Evolutionary conservation across 73 alveolate species (phyloP).

Genomic region (Blepharisma japonicum): DNA sequence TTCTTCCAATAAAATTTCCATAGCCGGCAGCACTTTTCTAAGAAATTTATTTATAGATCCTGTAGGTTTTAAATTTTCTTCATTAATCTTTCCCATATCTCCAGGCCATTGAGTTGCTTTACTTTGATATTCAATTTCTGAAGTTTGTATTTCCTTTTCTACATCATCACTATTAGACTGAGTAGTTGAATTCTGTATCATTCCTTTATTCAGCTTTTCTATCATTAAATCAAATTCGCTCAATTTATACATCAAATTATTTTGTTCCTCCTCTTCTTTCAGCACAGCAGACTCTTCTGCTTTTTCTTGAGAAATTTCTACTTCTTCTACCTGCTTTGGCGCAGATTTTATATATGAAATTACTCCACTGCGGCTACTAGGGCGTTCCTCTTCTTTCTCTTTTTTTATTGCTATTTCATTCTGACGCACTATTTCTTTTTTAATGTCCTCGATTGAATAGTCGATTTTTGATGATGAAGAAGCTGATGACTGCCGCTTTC

Average conservation of each 20-base stretch:
- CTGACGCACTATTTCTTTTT: not conserved
- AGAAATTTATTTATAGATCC: constrained; percentile 14
- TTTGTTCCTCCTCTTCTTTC: not conserved
- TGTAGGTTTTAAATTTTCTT: not conserved
- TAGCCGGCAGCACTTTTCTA: not conserved
- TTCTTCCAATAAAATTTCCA: constrained; percentile 22
- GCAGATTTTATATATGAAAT: not conserved
- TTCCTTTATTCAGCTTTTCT: not conserved
- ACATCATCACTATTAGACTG: constrained; percentile 4
- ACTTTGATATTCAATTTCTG: not conserved
- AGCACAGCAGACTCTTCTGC: not conserved
- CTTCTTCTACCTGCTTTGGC: not conserved
- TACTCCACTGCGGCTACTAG: not conserved
- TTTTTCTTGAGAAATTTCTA: not conserved
- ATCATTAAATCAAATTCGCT: not conserved
- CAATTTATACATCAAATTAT: not conserved
- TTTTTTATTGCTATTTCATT: not conserved
- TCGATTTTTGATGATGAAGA: too few relatives aligned
- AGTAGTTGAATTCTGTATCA: not conserved
- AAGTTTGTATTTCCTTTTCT: not conserved
- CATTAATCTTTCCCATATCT: not conserved
- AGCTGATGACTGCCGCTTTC: too few relatives aligned
- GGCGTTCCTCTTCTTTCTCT: not conserved
- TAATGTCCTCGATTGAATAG: not conserved
- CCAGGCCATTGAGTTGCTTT: constrained; percentile 18